These are phyloP conservation scores for Orychophragmus violaceus DNA, from an alignment of 345 rosid species.

Conservation along the genomic window DNA sequence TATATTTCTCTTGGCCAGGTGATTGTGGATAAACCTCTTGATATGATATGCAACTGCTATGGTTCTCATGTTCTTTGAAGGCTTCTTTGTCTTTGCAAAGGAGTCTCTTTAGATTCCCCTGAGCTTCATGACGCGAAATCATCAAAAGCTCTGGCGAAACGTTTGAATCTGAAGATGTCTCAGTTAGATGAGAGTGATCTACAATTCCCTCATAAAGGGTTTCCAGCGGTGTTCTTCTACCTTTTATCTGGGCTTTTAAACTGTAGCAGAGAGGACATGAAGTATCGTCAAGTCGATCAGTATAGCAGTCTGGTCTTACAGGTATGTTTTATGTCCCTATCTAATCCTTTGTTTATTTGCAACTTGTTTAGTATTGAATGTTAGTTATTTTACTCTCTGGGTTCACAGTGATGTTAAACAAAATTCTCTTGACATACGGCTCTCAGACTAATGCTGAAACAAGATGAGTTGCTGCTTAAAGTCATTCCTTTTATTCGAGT, in stretches of 20 bases:
- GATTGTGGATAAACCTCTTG: too few relatives aligned
- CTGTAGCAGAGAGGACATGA: too few relatives aligned
- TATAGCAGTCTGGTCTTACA: slow-evolving; percentile 84
- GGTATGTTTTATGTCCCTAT: slow-evolving; percentile 35
- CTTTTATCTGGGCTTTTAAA: slow-evolving; percentile 62
- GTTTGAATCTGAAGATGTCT: slow-evolving; percentile 41
- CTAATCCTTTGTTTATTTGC: neutral
- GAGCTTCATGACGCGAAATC: slow-evolving; percentile 64
- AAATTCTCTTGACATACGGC: slow-evolving; percentile 53
- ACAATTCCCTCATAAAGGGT: slow-evolving; percentile 41
- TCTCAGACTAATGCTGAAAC: slow-evolving; percentile 56
- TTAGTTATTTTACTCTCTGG: neutral
- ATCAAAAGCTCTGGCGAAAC: too few relatives aligned
- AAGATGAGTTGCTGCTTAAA: slow-evolving; percentile 56
- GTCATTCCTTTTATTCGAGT: slow-evolving; percentile 56
- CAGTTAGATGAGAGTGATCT: slow-evolving; percentile 28
- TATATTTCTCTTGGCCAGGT: too few relatives aligned
- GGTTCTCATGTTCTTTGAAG: too few relatives aligned
- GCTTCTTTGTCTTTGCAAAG: slow-evolving; percentile 89
- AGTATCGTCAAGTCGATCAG: slow-evolving; percentile 57
- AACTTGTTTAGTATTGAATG: neutral
- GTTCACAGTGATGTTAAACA: neutral
- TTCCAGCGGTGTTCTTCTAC: slow-evolving; percentile 52
- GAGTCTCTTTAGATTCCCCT: slow-evolving; percentile 64
- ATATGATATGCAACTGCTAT: too few relatives aligned